Percentiles rank a stretch among this genome's conserved stretches.
phyloP scores from a whole-genome alignment of 2,329 filamentous ascomycete species.

The Penicillium freii region DNA sequence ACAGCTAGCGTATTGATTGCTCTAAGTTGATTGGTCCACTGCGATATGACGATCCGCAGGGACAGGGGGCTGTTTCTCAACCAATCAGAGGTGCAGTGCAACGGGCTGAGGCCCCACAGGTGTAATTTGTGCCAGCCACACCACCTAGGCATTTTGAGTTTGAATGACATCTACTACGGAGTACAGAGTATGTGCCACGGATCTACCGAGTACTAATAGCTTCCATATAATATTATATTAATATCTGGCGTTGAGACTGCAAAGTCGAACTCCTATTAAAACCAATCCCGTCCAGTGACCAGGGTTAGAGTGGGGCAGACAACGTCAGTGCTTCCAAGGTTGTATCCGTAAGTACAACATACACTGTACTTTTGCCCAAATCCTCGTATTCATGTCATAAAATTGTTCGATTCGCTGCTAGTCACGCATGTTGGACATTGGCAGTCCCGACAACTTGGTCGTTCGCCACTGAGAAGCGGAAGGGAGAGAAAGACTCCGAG shows the following conservation, averaged over 20 bases:
- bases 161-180: neutral
- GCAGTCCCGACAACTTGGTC: conserved; percentile 3
- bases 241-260: neutral
- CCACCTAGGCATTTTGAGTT: neutral
- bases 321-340: neutral
- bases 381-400: neutral
- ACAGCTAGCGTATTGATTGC: conserved; percentile 4
- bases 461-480: neutral
- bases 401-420: conserved; percentile 3
- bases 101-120: neutral
- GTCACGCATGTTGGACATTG: neutral
- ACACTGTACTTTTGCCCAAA: neutral
- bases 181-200: neutral
- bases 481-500: neutral
- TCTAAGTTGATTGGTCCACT: conserved; percentile 7
- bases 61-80: neutral
- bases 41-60: conserved; percentile 7
- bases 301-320: neutral
- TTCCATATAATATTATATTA: neutral
- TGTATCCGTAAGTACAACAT: neutral
- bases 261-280: neutral
- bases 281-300: neutral
- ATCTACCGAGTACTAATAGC: neutral
- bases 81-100: conserved; percentile 9
- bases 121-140: neutral